Evolutionary conservation across 306 rosid genomes (phyloP).

Genomic region (Sicyos baderoa): DNA sequence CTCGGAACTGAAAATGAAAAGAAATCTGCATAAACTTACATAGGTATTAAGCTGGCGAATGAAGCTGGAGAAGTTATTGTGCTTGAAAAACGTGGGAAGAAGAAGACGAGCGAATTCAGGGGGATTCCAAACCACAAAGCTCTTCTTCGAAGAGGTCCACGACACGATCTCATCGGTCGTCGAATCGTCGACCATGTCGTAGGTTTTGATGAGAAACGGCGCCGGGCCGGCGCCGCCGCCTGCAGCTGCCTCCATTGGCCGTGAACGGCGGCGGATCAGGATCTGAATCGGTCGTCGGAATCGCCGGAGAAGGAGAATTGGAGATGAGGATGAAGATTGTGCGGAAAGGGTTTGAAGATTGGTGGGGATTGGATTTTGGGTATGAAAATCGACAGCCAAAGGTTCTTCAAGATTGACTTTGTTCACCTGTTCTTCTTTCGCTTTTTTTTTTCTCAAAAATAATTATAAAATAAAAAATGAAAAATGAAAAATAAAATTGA

Average conservation of each 20-base stretch:
- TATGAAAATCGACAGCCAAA: no score
- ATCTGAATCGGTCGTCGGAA: conserved; percentile 15
- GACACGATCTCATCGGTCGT: conserved; percentile 72
- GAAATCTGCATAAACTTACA: conserved; percentile 31
- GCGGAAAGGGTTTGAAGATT: neutral
- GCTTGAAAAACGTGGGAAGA: conserved; percentile 86
- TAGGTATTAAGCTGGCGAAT: conserved; percentile 96
- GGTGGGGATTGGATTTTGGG: neutral
- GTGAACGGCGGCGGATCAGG: neutral
- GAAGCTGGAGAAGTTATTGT: conserved; percentile 95
- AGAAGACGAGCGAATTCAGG: conserved; percentile 77
- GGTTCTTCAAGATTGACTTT: conserved; percentile 16
- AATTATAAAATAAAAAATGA: neutral
- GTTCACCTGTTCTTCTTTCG: neutral
- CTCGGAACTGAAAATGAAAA: no score
- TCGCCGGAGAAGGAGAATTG: neutral
- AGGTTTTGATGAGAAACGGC: conserved; percentile 79
- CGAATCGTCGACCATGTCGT: conserved; percentile 86
- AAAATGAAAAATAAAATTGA: neutral
- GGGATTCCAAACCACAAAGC: conserved; percentile 93
- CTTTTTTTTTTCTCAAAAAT: neutral
- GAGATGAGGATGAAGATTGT: neutral
- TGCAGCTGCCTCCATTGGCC: conserved; percentile 31
- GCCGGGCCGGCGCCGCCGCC: conserved; percentile 61
- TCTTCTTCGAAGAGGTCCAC: conserved; percentile 58